Conservation (phyloP, 179 eudicot species). For the Gypsophila paniculata region DNA sequence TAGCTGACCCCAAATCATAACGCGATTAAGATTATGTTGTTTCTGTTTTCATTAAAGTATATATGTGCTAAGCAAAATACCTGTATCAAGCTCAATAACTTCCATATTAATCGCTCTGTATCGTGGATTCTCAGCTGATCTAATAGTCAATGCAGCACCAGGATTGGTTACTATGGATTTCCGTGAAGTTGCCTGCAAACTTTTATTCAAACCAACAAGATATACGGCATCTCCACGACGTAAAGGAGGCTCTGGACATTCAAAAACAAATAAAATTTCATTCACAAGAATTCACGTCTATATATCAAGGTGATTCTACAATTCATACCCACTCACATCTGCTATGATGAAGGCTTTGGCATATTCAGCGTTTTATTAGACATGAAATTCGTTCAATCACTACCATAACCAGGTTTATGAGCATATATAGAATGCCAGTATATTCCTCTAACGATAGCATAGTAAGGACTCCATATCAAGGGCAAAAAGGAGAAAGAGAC, state of each 20-base stretch:
- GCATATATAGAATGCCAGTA: too few relatives aligned
- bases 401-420: too few relatives aligned
- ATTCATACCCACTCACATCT: too few relatives aligned
- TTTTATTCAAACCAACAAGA: conserved; percentile 95
- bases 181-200: conserved; percentile 88
- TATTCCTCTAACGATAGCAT: too few relatives aligned
- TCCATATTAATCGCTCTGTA: conserved; percentile 96
- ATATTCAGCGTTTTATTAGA: too few relatives aligned
- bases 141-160: conserved; percentile 73
- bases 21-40: too few relatives aligned
- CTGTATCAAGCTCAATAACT: conserved; percentile 95
- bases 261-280: not conserved
- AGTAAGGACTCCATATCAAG: too few relatives aligned
- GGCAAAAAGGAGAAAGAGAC: too few relatives aligned
- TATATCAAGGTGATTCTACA: too few relatives aligned
- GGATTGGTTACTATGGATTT: conserved; percentile 94
- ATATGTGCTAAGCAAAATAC: conserved; percentile 30
- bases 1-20: not conserved
- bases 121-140: conserved; percentile 90
- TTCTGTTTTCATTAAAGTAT: not conserved
- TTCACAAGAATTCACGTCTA: not conserved
- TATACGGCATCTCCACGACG: conserved; percentile 85
- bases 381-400: too few relatives aligned
- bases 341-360: too few relatives aligned
- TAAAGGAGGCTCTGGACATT: conserved; percentile 61